These are phyloP conservation scores for Lolium perenne DNA, from an alignment of 176 grass and related monocot species.

Conservation along the genomic window DNA sequence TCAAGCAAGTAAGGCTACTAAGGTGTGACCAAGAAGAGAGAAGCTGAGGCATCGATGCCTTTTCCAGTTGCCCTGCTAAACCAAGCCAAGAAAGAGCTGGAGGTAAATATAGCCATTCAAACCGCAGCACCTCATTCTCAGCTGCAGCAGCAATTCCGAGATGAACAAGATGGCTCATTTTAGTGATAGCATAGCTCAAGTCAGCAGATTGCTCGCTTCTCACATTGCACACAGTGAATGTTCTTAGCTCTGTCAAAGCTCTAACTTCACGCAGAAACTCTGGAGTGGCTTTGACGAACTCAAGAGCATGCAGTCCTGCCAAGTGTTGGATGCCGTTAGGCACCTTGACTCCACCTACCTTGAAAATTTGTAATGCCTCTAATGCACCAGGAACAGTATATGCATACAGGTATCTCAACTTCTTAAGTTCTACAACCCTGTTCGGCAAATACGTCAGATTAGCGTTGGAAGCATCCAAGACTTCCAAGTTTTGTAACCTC, in stretches of 20 bases:
- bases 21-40: neutral
- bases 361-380: neutral
- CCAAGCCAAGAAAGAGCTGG: neutral
- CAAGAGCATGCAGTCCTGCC: neutral
- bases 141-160: neutral
- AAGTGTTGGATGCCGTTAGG: neutral
- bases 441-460: neutral
- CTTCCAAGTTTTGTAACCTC: neutral
- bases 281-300: neutral
- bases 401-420: neutral
- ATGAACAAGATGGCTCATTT: neutral
- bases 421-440: neutral
- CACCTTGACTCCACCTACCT: neutral
- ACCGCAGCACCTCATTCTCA: neutral
- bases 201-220: neutral
- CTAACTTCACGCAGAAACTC: neutral
- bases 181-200: neutral
- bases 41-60: neutral
- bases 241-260: neutral
- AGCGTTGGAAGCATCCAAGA: rapidly evolving
- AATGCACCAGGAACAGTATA: neutral
- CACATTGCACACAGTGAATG: neutral
- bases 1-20: neutral
- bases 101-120: neutral
- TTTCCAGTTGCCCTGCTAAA: neutral